phyloP scores from a whole-genome alignment of 257 asterid genomes.

The Schizonepeta tenuifolia region DNA sequence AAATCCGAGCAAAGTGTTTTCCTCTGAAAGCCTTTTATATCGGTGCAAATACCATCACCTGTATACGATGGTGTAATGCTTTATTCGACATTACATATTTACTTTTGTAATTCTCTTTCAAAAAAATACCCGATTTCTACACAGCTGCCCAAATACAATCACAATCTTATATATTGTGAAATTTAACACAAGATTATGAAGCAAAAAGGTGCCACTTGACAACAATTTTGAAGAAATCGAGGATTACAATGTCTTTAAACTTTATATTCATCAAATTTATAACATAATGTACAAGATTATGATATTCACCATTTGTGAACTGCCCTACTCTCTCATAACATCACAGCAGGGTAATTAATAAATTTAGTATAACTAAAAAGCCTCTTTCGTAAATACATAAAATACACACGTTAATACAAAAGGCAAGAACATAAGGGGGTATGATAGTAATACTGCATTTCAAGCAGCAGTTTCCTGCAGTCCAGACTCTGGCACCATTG shows the following conservation, averaged over 20 bases:
- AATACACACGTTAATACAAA: conserved; percentile 18
- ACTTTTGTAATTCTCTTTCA: too few relatives aligned
- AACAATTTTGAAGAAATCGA: not conserved
- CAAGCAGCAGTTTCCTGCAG: conserved; percentile 29
- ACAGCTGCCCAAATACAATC: too few relatives aligned
- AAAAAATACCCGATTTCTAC: too few relatives aligned
- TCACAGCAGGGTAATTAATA: not conserved
- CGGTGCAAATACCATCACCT: too few relatives aligned
- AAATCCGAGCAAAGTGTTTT: too few relatives aligned
- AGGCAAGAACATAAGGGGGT: not conserved
- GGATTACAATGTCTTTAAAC: not conserved
- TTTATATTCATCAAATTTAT: not conserved
- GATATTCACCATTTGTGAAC: conserved; percentile 14
- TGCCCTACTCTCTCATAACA: not conserved
- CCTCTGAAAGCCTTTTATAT: too few relatives aligned
- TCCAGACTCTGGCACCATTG: conserved; percentile 68
- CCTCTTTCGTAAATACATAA: conserved; percentile 5
- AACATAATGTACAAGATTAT: conserved; percentile 14
- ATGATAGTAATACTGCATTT: conserved; percentile 20
- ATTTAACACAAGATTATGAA: too few relatives aligned
- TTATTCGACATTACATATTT: too few relatives aligned
- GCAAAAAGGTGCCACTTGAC: too few relatives aligned
- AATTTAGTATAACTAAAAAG: conserved; percentile 12
- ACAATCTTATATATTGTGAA: too few relatives aligned
- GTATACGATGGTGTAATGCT: too few relatives aligned